Base-by-base conservation (phyloP, 352 stramenopile species). In the Phytophthora uliginosa region DNA sequence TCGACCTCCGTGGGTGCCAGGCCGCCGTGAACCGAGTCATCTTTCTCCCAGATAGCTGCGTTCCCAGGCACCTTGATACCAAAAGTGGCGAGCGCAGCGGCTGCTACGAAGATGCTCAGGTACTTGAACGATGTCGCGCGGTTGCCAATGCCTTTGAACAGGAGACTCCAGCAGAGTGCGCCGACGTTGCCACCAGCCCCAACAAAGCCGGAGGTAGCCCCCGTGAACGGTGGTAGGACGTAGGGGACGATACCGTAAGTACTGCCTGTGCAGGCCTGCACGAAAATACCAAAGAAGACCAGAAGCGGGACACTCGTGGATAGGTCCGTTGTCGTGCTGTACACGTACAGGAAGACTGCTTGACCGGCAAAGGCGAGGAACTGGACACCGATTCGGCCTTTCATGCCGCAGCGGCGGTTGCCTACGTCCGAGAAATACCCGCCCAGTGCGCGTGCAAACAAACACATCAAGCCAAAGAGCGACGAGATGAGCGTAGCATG, bases 401-500 rank as follows among this genome's bases (percentile, higher is more conserved):
- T 81, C 90, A 98, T 98, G 13, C 82, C 90, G 33, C 86, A 89
- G 20, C 76, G 77, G 20, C 71, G 75, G 66, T 92, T 98, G 24
- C 69, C 70, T 34, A 89, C 77, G 71, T 98, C 95, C 57, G 87
- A 97, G 5, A 89, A 24, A 54, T 87, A 91, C 55, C 93, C 94
- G 42, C 96, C 93, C 42, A 96, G 50, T n/a, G 90, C 90, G 64
- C 94, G 91, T 3, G 92, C 88, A 75, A 98, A 98, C 17, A 98
- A 73, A 65, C 97, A 98, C 91, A 98, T 98, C 73, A 96, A 89
- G 9, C 95, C 95, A 68, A 98, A 98, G 20, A 98, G 86, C 20
- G 92, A 98, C 8, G 93, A 93, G 73, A 98, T 95, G 28, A 95
- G 82, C 34, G 84, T 89, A 26, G 92, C 90, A 13, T 59, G 66